A percentile compares a stretch with the other conserved stretches of the same genome.
Conservation (phyloP, 1,139 yeast species). For the Geotrichum aggregatum region DNA sequence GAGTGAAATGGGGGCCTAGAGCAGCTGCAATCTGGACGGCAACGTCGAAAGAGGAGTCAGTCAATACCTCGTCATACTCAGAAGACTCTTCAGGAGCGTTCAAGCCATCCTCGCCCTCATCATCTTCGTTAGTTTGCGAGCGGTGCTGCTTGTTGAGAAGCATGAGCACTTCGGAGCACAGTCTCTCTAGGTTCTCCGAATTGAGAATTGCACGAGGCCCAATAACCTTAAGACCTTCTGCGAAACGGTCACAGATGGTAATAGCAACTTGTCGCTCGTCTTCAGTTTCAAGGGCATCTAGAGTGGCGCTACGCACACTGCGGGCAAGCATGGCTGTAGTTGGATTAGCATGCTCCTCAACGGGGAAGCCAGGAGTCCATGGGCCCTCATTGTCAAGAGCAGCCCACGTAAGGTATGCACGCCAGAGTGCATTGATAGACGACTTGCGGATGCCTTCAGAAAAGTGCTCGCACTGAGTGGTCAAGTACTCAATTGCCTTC, state of each 20-base stretch:
- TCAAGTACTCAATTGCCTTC: slow-evolving; percentile 59
- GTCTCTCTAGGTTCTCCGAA: slow-evolving; percentile 56
- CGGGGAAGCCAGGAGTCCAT: slow-evolving; percentile 72
- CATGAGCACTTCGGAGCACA: slow-evolving; percentile 66
- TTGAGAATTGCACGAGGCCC: slow-evolving; percentile 68
- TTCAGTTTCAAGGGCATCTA: slow-evolving; percentile 66
- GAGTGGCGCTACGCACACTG: slow-evolving; percentile 62
- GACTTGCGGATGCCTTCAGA: slow-evolving; percentile 86
- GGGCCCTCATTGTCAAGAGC: slow-evolving; percentile 42
- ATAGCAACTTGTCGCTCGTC: slow-evolving; percentile 78
- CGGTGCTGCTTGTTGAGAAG: slow-evolving; percentile 76
- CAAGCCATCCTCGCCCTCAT: slow-evolving; percentile 51
- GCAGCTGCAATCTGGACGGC: slow-evolving; percentile 71
- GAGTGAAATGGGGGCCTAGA: slow-evolving; percentile 69
- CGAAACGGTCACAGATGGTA: slow-evolving; percentile 68
- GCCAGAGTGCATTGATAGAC: slow-evolving; percentile 79
- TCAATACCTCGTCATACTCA: slow-evolving; percentile 81
- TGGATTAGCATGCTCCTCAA: slow-evolving; percentile 33
- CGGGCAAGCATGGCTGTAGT: slow-evolving; percentile 56
- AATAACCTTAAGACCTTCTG: slow-evolving; percentile 64
- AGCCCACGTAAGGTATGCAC: slow-evolving; percentile 68
- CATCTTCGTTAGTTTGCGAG: slow-evolving; percentile 64
- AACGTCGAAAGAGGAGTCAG: slow-evolving; percentile 83
- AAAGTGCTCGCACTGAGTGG: slow-evolving; percentile 75
- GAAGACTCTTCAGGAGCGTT: slow-evolving; percentile 59